Evolutionary conservation across 805 yeast genomes (phyloP).

Genomic region (Tetrapisispora pingtungensis): DNA sequence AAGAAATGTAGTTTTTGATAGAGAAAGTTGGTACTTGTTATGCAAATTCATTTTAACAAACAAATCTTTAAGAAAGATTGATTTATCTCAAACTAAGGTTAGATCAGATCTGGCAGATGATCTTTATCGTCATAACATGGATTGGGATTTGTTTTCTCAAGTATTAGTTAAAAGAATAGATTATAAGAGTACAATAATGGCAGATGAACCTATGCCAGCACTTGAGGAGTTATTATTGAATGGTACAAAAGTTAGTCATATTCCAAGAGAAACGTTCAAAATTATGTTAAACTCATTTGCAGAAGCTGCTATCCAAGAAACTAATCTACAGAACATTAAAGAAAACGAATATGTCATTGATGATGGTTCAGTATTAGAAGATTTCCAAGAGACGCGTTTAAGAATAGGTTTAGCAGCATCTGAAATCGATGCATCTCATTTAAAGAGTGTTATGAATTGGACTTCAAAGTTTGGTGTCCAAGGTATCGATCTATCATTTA

Average conservation of each 20-base stretch:
- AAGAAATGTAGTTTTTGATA: slow-evolving; percentile 65
- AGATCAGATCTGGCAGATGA: slow-evolving; percentile 27
- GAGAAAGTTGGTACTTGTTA: slow-evolving; percentile 66
- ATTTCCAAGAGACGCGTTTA: slow-evolving; percentile 5
- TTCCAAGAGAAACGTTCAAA: slow-evolving; percentile 39
- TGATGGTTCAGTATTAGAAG: background rate
- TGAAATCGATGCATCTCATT: slow-evolving; percentile 50
- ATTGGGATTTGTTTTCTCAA: slow-evolving; percentile 71
- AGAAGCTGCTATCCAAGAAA: background rate
- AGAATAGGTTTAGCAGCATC: slow-evolving; percentile 73
- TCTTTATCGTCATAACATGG: slow-evolving; percentile 60
- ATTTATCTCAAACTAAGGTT: slow-evolving; percentile 54
- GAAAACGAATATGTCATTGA: background rate
- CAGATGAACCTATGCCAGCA: slow-evolving; percentile 5
- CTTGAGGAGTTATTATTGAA: slow-evolving; percentile 69
- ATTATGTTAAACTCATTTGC: slow-evolving; percentile 49
- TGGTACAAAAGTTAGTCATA: slow-evolving; percentile 59
- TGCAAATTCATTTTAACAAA: slow-evolving; percentile 67
- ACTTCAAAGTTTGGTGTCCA: slow-evolving; percentile 31
- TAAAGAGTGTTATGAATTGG: slow-evolving; percentile 51
- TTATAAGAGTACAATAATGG: slow-evolving; percentile 39
- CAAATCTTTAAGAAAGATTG: slow-evolving; percentile 46
- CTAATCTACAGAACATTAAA: background rate
- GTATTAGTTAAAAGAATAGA: slow-evolving; percentile 45
- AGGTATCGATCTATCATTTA: slow-evolving; percentile 80